phyloP scores from a whole-genome alignment of 2,329 filamentous ascomycete genomes.

The Colletotrichum graminicola region DNA sequence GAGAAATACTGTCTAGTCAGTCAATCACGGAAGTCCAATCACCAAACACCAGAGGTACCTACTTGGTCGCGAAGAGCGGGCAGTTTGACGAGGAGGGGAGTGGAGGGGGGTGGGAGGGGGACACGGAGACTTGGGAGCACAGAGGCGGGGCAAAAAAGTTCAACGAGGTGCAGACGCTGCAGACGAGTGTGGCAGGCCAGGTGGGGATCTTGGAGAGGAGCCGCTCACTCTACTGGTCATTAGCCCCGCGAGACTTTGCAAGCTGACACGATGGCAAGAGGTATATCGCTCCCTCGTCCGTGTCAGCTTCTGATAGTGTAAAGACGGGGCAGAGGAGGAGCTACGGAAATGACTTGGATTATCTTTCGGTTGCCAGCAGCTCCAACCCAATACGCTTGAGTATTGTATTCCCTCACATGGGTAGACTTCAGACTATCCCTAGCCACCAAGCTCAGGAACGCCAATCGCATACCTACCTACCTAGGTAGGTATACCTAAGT shows the following conservation, averaged over 20 bases:
- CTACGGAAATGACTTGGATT: background rate
- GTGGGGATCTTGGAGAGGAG: constrained; percentile 29
- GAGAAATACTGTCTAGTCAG: constrained; percentile 5
- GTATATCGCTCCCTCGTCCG: constrained; percentile 18
- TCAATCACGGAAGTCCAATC: background rate
- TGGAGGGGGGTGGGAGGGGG: background rate
- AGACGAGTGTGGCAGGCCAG: constrained; percentile 31
- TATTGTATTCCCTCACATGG: too few relatives aligned
- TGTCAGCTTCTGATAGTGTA: background rate
- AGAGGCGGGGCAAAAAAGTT: constrained; percentile 41
- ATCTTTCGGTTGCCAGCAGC: background rate
- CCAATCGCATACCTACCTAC: background rate
- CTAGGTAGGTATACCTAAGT: background rate
- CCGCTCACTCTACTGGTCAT: constrained; percentile 7
- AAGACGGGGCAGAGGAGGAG: background rate
- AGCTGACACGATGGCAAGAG: constrained; percentile 22
- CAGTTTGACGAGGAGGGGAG: background rate
- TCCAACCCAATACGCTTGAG: background rate
- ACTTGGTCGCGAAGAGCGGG: constrained; percentile 23
- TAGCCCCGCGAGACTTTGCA: constrained; percentile 26
- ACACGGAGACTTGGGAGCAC: constrained; percentile 11
- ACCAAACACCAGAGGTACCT: background rate
- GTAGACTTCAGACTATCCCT: background rate
- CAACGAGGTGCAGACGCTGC: constrained; percentile 25
- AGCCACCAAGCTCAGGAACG: too few relatives aligned